Conservation (phyloP, 345 rosid species). For the Gossypium rotundifolium region DNA sequence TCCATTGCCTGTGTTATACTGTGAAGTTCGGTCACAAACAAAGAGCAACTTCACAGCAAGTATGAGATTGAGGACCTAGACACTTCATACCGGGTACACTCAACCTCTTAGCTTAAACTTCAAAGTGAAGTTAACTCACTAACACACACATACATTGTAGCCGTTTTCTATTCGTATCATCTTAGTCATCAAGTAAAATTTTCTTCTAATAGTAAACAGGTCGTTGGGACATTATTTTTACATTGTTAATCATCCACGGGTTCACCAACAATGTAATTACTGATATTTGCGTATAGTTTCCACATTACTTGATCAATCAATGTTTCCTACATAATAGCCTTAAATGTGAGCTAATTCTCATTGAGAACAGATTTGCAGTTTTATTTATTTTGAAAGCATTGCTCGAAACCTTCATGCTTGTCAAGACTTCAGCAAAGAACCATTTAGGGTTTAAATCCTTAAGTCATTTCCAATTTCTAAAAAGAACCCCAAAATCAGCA, state of each 20-base stretch:
- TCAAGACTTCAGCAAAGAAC: neutral
- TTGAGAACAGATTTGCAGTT: neutral
- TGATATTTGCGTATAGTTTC: neutral
- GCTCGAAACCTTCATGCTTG: neutral
- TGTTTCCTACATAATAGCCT: neutral
- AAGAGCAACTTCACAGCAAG: neutral
- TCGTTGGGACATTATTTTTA: neutral
- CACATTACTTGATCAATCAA: neutral
- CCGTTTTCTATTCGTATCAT: neutral
- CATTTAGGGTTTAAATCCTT: neutral
- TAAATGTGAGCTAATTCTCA: neutral
- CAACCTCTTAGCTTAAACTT: neutral
- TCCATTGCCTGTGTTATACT: neutral
- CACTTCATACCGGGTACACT: neutral
- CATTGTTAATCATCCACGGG: neutral
- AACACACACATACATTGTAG: neutral
- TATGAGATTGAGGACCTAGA: neutral
- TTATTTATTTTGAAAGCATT: neutral
- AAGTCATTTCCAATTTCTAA: neutral
- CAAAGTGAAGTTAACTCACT: neutral
- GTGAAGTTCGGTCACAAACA: neutral
- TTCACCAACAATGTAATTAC: neutral
- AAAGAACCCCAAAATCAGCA: neutral
- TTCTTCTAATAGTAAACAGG: neutral
- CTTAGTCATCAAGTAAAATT: neutral